These are phyloP conservation scores for Aspergillus sp. DNA, from an alignment of 2,329 filamentous ascomycete species.

Conservation along the genomic window DNA sequence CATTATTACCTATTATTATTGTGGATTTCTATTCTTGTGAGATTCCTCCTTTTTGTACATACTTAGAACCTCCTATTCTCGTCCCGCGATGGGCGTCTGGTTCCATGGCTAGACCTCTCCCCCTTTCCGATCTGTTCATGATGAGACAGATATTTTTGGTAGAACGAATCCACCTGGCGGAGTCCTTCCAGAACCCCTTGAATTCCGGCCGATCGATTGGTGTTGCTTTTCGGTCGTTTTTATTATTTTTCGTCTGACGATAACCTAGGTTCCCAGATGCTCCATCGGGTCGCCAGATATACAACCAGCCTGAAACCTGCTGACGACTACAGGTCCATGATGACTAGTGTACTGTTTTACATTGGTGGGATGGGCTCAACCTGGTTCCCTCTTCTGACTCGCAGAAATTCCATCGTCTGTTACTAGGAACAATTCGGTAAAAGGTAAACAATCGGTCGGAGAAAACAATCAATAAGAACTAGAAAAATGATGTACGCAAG, in stretches of 20 bases:
- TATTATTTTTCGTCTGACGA: neutral
- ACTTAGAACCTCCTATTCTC: too few relatives aligned
- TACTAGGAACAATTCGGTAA: too few relatives aligned
- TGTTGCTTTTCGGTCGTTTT: neutral
- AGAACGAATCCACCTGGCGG: neutral
- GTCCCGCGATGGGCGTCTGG: neutral
- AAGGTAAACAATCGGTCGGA: too few relatives aligned
- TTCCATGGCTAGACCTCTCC: neutral
- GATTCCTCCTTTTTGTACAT: too few relatives aligned
- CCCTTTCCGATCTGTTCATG: neutral
- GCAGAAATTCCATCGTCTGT: neutral
- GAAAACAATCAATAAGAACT: too few relatives aligned
- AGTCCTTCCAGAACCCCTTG: neutral
- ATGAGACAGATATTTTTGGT: neutral
- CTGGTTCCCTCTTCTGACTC: neutral
- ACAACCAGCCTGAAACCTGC: conserved; percentile 3
- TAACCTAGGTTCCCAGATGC: conserved; percentile 1
- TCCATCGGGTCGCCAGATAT: conserved; percentile 5
- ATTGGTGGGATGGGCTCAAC: neutral
- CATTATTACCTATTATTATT: too few relatives aligned
- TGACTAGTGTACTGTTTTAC: neutral
- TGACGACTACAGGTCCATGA: conserved; percentile 4
- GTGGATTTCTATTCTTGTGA: too few relatives aligned
- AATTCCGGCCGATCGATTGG: neutral
- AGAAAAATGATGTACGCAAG: too few relatives aligned